These are phyloP conservation scores for Uronychia setigera DNA, from an alignment of 73 alveolate genomes.

Conservation along the genomic window DNA sequence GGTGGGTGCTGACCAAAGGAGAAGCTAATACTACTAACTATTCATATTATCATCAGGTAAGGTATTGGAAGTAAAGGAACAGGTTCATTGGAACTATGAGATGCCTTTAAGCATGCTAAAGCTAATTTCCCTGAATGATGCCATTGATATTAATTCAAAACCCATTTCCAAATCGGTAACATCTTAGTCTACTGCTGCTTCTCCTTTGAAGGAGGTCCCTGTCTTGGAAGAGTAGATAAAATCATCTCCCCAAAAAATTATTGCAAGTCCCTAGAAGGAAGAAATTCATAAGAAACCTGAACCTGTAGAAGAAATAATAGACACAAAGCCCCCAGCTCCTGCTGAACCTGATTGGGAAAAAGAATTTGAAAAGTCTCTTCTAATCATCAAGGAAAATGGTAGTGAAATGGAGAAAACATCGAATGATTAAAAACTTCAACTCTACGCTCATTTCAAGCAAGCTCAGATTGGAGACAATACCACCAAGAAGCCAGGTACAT, in stretches of 20 bases:
- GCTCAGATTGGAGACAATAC: slow-evolving; percentile 90
- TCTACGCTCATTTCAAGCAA: slow-evolving; percentile 91
- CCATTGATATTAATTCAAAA: background rate
- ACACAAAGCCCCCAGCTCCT: too few species aligned
- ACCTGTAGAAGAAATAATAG: background rate
- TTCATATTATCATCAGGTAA: background rate
- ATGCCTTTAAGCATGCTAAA: background rate
- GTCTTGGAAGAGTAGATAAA: too few species aligned
- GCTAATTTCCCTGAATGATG: background rate
- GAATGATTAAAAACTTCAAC: slow-evolving; percentile 74
- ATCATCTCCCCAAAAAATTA: too few species aligned
- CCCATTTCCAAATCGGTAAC: too few species aligned
- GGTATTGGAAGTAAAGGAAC: background rate
- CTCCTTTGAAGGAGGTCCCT: too few species aligned
- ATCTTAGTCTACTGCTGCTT: too few species aligned
- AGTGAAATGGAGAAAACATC: slow-evolving; percentile 59
- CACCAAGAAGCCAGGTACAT: slow-evolving; percentile 89
- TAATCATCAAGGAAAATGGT: slow-evolving; percentile 60
- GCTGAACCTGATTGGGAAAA: slow-evolving; percentile 63
- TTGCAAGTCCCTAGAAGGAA: too few species aligned
- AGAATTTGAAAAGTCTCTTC: slow-evolving; percentile 72
- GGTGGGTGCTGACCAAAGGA: background rate
- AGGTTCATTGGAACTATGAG: background rate
- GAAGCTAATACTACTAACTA: background rate
- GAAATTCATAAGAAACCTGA: too few species aligned